phyloP scores from a whole-genome alignment of 805 yeast genomes.

The Suhomyces sp. region DNA sequence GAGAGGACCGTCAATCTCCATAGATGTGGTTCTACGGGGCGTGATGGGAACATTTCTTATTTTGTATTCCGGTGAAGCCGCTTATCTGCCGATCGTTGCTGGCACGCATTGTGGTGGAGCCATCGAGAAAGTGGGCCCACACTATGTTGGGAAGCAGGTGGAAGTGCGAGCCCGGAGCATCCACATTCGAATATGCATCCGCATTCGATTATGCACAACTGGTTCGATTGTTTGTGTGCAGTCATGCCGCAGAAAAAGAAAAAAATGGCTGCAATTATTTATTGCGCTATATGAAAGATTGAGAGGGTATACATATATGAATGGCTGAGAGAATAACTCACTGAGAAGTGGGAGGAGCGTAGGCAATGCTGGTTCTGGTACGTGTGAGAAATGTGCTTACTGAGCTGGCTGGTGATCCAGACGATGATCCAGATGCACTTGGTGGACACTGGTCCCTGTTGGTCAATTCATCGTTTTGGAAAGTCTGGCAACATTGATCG shows the following conservation, averaged over 20 bases:
- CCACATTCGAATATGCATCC: not conserved
- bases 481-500: constrained; percentile 12
- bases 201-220: not conserved
- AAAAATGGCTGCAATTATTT: not conserved
- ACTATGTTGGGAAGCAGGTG: not conserved
- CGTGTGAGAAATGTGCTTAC: not conserved
- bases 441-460: constrained; percentile 12
- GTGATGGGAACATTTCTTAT: not conserved
- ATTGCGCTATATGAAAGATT: not conserved
- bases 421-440: not conserved
- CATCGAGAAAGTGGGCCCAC: not conserved
- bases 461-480: constrained; percentile 9
- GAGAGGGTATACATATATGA: not conserved
- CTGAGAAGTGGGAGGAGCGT: not conserved
- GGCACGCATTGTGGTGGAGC: not conserved
- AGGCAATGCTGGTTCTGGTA: not conserved
- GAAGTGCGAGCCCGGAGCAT: not conserved
- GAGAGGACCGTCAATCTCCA: not conserved
- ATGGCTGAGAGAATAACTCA: not conserved
- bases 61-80: not conserved
- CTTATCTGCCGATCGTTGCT: not conserved
- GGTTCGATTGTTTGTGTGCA: not conserved
- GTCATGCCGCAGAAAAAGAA: not conserved
- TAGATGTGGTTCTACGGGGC: not conserved
- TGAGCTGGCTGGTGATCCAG: not conserved